Evolutionary conservation across 1,284 basidiomycete species (phyloP).

Genomic region (Pseudomicrostroma phylloplanum): DNA sequence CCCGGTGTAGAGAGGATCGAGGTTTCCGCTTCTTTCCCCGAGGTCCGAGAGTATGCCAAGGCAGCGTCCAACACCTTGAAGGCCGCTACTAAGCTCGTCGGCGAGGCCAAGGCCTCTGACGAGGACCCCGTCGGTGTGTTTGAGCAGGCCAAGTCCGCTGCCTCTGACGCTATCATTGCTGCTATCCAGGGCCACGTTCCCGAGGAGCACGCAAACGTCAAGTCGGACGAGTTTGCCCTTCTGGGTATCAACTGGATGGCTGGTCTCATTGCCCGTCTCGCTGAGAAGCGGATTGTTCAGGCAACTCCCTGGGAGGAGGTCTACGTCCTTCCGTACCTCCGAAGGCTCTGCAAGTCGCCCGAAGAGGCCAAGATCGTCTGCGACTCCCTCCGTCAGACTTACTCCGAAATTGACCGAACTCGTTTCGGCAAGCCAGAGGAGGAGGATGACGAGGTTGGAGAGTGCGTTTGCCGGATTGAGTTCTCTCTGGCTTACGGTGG

Average conservation of each 20-base stretch:
- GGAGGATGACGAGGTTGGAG: slow-evolving; percentile 61
- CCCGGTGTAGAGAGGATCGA: slow-evolving; percentile 89
- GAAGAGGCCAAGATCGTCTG: slow-evolving; percentile 38
- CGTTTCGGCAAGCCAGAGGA: slow-evolving; percentile 53
- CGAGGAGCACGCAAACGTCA: slow-evolving; percentile 30
- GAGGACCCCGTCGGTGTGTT: slow-evolving; percentile 38
- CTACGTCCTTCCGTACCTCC: slow-evolving; percentile 51
- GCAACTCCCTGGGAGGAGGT: slow-evolving; percentile 46
- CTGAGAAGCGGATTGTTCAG: slow-evolving; percentile 47
- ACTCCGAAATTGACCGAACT: slow-evolving; percentile 40
- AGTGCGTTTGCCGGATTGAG: slow-evolving; percentile 77
- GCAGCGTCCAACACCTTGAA: slow-evolving; percentile 42
- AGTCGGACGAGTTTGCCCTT: slow-evolving; percentile 38
- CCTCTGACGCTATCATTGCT: slow-evolving; percentile 30
- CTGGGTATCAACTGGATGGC: slow-evolving; percentile 42
- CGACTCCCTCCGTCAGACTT: slow-evolving; percentile 38
- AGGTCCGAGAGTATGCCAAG: slow-evolving; percentile 58
- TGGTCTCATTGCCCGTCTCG: slow-evolving; percentile 36
- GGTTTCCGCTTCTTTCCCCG: slow-evolving; percentile 87
- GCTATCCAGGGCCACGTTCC: slow-evolving; percentile 33
- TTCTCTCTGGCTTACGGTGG: slow-evolving; percentile 97
- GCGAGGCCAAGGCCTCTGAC: slow-evolving; percentile 25
- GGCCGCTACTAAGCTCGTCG: slow-evolving; percentile 29
- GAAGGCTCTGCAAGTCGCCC: slow-evolving; percentile 44
- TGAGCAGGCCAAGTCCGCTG: slow-evolving; percentile 30